Conservation (phyloP, 257 asterid species). For the Solanum verrucosum region DNA sequence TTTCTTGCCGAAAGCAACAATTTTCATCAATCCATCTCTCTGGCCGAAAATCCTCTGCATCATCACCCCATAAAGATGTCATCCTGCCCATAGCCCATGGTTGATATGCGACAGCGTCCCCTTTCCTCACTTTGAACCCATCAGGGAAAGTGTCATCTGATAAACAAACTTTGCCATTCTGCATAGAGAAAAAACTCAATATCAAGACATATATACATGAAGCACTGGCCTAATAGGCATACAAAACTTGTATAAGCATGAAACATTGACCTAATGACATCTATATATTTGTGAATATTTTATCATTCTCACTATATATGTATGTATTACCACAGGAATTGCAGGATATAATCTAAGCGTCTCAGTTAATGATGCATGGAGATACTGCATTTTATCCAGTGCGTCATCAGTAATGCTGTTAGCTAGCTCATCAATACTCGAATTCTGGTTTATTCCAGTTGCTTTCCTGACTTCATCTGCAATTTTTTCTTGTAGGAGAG, state of each 20-base stretch:
- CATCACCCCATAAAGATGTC: constrained; percentile 46
- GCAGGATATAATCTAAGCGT: constrained; percentile 55
- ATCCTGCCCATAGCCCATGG: constrained; percentile 64
- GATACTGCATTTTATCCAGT: constrained; percentile 34
- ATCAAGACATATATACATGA: neutral
- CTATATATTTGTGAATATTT: neutral
- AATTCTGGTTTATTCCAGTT: constrained; percentile 10
- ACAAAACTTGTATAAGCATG: neutral
- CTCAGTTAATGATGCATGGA: constrained; percentile 45
- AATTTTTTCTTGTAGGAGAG: constrained; percentile 34
- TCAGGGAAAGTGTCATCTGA: constrained; percentile 41
- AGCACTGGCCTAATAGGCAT: neutral
- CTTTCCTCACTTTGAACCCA: constrained; percentile 40
- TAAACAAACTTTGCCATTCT: constrained; percentile 41
- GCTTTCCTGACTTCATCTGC: constrained; percentile 28
- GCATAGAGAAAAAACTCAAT: neutral
- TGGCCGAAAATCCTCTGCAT: constrained; percentile 33
- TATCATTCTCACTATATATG: neutral
- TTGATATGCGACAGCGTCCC: constrained; percentile 33
- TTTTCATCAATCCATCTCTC: constrained; percentile 50
- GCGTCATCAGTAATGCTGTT: constrained; percentile 28
- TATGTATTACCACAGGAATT: constrained; percentile 45
- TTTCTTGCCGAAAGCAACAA: constrained; percentile 28
- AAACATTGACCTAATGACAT: neutral
- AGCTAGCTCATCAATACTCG: constrained; percentile 17